phyloP scores from a whole-genome alignment of 2,329 filamentous ascomycete genomes.

The Pezicula rhizophila region DNA sequence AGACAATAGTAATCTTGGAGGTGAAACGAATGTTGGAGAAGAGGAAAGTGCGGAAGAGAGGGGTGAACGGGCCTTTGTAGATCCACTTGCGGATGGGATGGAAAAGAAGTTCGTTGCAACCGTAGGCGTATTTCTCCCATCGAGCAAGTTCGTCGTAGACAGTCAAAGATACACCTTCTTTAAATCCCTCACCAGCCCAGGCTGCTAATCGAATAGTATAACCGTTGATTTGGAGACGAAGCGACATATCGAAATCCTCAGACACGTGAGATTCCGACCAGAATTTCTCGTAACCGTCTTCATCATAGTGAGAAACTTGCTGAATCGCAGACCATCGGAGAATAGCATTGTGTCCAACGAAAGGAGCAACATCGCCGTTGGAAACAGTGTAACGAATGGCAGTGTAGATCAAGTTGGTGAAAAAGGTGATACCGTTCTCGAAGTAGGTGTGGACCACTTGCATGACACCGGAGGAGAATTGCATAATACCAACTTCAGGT shows the following conservation, averaged over 20 bases:
- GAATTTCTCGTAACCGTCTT: constrained; percentile 70
- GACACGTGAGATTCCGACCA: constrained; percentile 78
- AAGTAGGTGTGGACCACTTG: constrained; percentile 71
- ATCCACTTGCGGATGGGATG: constrained; percentile 70
- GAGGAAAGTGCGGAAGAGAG: constrained; percentile 69
- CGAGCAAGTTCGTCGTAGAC: constrained; percentile 79
- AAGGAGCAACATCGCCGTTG: constrained; percentile 71
- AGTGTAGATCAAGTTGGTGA: constrained; percentile 69
- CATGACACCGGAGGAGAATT: constrained; percentile 74
- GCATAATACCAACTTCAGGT: constrained; percentile 72
- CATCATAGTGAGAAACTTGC: constrained; percentile 63
- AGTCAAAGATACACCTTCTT: constrained; percentile 77
- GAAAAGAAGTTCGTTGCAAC: constrained; percentile 78
- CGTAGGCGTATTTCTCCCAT: constrained; percentile 85
- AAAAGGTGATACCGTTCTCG: constrained; percentile 65
- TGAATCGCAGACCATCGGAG: constrained; percentile 72
- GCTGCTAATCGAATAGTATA: constrained; percentile 69
- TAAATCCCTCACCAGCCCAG: constrained; percentile 71
- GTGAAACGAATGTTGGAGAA: constrained; percentile 68
- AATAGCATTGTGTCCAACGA: constrained; percentile 76
- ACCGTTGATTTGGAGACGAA: constrained; percentile 65
- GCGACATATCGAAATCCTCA: constrained; percentile 78
- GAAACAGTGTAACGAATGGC: constrained; percentile 73
- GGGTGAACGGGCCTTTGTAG: constrained; percentile 69
- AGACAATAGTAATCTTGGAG: constrained; percentile 69